These are phyloP conservation scores for Starmerella powellii DNA, from an alignment of 805 yeast species.

Conservation along the genomic window DNA sequence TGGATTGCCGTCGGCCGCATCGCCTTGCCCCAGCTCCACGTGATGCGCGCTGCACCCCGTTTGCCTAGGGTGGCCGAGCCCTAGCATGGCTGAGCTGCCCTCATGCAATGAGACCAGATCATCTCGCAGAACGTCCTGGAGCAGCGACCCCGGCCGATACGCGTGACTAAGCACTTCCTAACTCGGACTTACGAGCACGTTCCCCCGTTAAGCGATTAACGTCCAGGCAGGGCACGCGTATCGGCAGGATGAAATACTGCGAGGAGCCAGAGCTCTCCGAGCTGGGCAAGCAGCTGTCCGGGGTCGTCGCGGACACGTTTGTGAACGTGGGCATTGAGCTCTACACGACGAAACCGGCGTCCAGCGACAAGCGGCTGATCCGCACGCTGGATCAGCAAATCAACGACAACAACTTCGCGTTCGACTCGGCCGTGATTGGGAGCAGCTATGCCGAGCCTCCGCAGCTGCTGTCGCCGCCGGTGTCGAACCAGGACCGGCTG, in stretches of 20 bases:
- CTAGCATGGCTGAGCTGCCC: too few relatives aligned
- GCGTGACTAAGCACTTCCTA: conserved; percentile 2
- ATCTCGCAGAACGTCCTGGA: background rate
- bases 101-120: background rate
- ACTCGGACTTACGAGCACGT: conserved; percentile 2
- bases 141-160: background rate
- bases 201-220: background rate
- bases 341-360: conserved; percentile 87
- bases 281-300: conserved; percentile 73
- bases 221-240: background rate
- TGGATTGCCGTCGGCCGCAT: too few relatives aligned
- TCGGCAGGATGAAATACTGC: conserved; percentile 46
- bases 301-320: conserved; percentile 61
- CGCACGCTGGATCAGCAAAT: conserved; percentile 76
- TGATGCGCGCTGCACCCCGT: too few relatives aligned
- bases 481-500: conserved; percentile 9
- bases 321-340: conserved; percentile 85
- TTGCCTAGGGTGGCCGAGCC: too few relatives aligned
- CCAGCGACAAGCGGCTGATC: conserved; percentile 77
- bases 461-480: conserved; percentile 22
- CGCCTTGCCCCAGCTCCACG: too few relatives aligned
- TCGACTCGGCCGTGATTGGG: conserved; percentile 8
- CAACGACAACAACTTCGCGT: conserved; percentile 28
- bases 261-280: conserved; percentile 89
- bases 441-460: conserved; percentile 10